Evolutionary conservation across 140 eudicot genomes (phyloP), one percentile per base, ranked within the genome.

Genomic region (Ambrosia hybrid): DNA sequence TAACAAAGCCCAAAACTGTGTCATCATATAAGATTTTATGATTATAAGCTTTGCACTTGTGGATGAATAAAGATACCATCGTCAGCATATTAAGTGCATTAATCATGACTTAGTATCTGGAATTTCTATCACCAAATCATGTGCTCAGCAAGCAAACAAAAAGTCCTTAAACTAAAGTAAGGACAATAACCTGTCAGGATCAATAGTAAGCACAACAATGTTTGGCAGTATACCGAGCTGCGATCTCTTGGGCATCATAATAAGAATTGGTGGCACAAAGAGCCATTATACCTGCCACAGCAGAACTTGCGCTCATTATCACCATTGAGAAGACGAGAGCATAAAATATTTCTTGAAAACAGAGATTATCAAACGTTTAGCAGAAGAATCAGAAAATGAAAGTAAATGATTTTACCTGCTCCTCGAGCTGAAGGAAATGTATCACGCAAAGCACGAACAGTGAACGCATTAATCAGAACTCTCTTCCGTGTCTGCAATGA

Each of bases 381-480:
- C 38, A 66, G 43, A 59, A 60, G 52, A 60, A 68, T 57, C 6
- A 4, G 58, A 38, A 69, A 51, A 11, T 6, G 3, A 8, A 41
- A 55, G 49, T 46, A 26, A 17, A 63, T 16, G 17, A 10, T 0
- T 48, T 72, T 66, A 94, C 99, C 99, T 88, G 99, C 99, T 80
- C 99, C 97, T 56, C 99, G 81, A 67, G 97, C 99, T 52, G 97
- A 96, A 56, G 99, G 83, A 75, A 90, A 94, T 16, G 96, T 86
- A 84, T 94, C 99, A 81, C 95, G 99, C 77, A 94, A 74, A 81
- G 99, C 99, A 72, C 99, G 96, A 56, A 83, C 99, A 3, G 99
- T 90, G 73, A 94, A 94, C 37, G 99, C 99, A 76, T 94, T 94
- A 79, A 94, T 90, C 76, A 94, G 87, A 65, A 94, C 99, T 78